Evolutionary conservation across 225 moss, liverwort and hornwort species (phyloP), one percentile per base, ranked within the genome.

Genomic region (Pseudisothecium myosuroides): DNA sequence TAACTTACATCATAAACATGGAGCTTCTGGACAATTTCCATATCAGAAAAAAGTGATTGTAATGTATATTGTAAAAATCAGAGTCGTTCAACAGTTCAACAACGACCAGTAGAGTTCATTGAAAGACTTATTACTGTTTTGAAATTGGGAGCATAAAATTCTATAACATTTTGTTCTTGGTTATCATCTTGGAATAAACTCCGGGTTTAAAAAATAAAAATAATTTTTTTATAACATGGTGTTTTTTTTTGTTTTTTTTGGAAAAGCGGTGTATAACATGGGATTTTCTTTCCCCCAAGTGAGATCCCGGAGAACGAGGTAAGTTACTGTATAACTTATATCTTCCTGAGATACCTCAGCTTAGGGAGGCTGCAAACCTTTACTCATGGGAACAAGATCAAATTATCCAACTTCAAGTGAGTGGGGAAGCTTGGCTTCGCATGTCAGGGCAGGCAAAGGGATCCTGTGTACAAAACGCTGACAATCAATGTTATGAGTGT

Each of bases 1-100:
- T 17, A n/a, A 20, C 11, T 20, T 41, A 5, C 28, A 28, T 45
- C 16, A 28, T 17, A 45, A 45, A 72, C 0, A 1, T 15, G 43
- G 24, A 69, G 14, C 39, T 72, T 29, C 29, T 62, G 14, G 29
- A 29, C 1, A 4, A 73, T 29, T 45, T 29, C 45, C 16, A 10
- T 29, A 6, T 10, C 9, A 73, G 17, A 73, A 73, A 28, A 28
- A 13, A 76, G 50, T 76, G 34, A 34, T 21, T 76, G 20, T 21
- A 34, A 34, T 50, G 32, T 20, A 20, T 21, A 12, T 34, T 76
- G 76, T 34, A 8, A 21, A 20, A 76, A 76, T 5, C 8, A 21
- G 7, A 52, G 7, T 34, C 13, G 34, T 34, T 3, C 0, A 5
- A 0, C 5, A 14, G 22, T 34, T 76, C 52, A 21, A 32, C 12